These are phyloP conservation scores for Termitomyces sp. DNA, from an alignment of 768 basidiomycete genomes.

Conservation along the genomic window DNA sequence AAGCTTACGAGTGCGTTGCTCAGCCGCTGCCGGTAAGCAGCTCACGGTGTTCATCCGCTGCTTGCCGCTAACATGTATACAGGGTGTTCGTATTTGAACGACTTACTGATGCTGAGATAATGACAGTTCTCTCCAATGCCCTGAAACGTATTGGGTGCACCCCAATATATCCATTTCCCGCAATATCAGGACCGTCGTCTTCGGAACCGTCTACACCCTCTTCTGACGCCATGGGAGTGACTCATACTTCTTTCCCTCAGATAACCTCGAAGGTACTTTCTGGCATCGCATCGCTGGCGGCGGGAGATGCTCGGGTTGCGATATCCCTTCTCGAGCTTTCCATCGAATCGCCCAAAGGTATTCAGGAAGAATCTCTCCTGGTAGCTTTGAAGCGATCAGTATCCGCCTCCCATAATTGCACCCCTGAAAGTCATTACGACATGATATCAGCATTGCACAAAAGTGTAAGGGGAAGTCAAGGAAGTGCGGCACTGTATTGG, in stretches of 20 bases:
- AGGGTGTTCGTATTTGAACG: conserved; percentile 74
- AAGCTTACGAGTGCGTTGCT: conserved; percentile 69
- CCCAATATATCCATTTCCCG: neutral
- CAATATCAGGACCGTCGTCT: conserved; percentile 3
- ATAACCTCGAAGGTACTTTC: conserved; percentile 43
- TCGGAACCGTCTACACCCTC: conserved; percentile 10
- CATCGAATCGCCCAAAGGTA: conserved; percentile 35
- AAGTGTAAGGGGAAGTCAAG: conserved; percentile 71
- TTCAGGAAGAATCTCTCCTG: conserved; percentile 47
- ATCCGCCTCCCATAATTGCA: conserved; percentile 66
- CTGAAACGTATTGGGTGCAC: conserved; percentile 21
- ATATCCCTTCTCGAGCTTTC: conserved; percentile 74
- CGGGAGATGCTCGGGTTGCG: conserved; percentile 74
- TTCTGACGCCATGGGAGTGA: conserved; percentile 15
- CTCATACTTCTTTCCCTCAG: conserved; percentile 23
- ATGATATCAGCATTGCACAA: conserved; percentile 87
- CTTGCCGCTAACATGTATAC: neutral
- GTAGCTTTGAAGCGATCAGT: conserved; percentile 56
- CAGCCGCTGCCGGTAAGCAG: conserved; percentile 66
- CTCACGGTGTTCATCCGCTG: neutral
- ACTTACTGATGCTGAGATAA: conserved; percentile 59
- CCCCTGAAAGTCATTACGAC: conserved; percentile 73
- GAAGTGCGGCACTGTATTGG: conserved; percentile 83
- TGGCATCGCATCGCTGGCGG: conserved; percentile 48
- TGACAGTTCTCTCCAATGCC: conserved; percentile 53